Base-by-base conservation (phyloP, 495 filamentous ascomycete species). In the Thozetella sp. region DNA sequence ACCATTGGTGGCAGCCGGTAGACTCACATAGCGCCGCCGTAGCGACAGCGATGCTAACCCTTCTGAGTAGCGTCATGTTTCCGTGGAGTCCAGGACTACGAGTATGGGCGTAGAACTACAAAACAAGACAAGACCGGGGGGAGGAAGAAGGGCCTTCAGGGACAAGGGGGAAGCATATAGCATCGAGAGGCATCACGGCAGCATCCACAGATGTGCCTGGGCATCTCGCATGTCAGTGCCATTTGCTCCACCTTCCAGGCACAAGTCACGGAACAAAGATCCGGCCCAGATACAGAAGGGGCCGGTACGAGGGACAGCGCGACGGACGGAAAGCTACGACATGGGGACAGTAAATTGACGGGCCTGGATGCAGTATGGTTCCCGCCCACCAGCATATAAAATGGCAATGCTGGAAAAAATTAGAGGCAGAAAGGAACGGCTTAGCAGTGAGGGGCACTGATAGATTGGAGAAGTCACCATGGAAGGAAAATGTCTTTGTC, bases 11-110 rank as follows among this genome's bases (percentile, higher is more conserved):
- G 17, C 2, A 25, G 1, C 26, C 51, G 22, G 19, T 1, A 19
- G 11, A 68, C 71, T 58, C 61, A 74, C 71, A 71, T 46, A 69
- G 43, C 27, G 67, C 67, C 53, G 57, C 69, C 63, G 65, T 62
- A 20, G 67, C 63, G 57, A 64, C 66, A 24, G 63, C 60, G 23
- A 61, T 63, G 60, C 67, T 66, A 43, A 64, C 24, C 51, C 63
- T 69, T 51, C 56, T 55, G 51, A 66, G 46, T 52, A 72, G 48
- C 65, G 68, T 71, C 71, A 74, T 74, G n/a, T 25, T 68, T 63
- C 51, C 54, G 54, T 51, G 55, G 50, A 55, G 52, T 57, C 56
- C 61, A 65, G 43, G 59, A 23, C 59, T 58, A 54, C 51, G 45
- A 55, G 56, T 58, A 57, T 27, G 52, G 40, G 51, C 23, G 60